Evolutionary conservation across 1,139 yeast genomes (phyloP).

Genomic region (Pichia sp.): DNA sequence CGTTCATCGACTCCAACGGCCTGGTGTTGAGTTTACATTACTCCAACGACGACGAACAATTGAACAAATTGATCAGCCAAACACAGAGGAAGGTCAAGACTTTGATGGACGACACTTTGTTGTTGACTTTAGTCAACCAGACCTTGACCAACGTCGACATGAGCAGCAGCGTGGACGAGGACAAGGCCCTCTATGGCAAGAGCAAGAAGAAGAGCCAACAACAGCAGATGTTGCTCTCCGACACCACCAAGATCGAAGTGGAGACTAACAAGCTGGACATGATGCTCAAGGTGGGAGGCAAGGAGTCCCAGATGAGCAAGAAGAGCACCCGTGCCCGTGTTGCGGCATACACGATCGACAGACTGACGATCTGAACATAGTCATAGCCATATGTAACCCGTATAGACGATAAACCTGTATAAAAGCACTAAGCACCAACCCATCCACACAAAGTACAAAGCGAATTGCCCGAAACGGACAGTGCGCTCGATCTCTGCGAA

Average conservation of each 20-base stretch:
- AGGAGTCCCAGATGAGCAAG: constrained; percentile 18
- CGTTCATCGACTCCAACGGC: constrained; percentile 73
- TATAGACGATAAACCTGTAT: no score
- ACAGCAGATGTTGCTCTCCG: constrained; percentile 15
- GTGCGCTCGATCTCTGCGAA: no score
- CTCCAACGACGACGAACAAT: constrained; percentile 51
- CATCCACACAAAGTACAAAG: no score
- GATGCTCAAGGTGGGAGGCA: constrained; percentile 36
- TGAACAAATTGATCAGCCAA: constrained; percentile 43
- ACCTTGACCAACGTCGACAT: constrained; percentile 28
- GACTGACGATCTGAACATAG: constrained; percentile 38
- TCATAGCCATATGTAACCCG: no score
- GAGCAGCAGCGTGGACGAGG: constrained; percentile 25
- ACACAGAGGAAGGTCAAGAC: constrained; percentile 50
- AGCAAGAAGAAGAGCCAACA: constrained; percentile 17
- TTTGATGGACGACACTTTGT: constrained; percentile 49
- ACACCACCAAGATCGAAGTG: constrained; percentile 21
- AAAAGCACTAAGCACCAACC: no score
- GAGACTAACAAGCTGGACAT: constrained; percentile 37
- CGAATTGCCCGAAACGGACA: no score
- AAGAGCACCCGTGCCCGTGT: constrained; percentile 36
- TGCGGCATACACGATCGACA: constrained; percentile 54
- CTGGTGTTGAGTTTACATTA: constrained; percentile 45
- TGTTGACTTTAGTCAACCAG: constrained; percentile 52
- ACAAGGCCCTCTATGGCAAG: constrained; percentile 15